Base-by-base conservation (phyloP, 2,329 filamentous ascomycete genomes). In the Venturia carpophila region DNA sequence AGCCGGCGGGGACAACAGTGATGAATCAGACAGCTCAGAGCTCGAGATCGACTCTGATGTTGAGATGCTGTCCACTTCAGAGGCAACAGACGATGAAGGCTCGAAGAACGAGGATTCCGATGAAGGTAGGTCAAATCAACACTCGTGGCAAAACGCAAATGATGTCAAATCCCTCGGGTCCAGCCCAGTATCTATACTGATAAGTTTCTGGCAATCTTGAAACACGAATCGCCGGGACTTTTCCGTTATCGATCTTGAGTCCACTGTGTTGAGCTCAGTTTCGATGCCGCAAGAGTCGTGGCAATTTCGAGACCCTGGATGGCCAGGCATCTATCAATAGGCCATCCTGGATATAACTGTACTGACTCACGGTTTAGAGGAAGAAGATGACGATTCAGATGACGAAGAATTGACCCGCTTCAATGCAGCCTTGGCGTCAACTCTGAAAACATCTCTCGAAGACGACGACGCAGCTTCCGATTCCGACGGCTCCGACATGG, bases 371-470 rank as follows among this genome's bases (percentile, higher is more conserved):
- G 10, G n/a, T 15, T 6, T 6, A 52, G 47, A 21, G n/a, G 73
- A 73, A 10, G 68, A 71, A 30, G 67, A 67, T 4, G 73, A 71
- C 52, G 72, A 70, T 30, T 78, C 75, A 68, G 75, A 81, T 58
- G 79, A 82, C 37, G 79, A 80, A 66, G 83, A 86, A 71, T 72
- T 84, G 24, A 79, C 79, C n/a, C 79, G 76, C 47, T 87, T 95
- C 70, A 87, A 96, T 70, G 85, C 87, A 49, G 87, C 91, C 65
- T 84, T 97, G 37, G 89, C 89, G 1, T 83, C 87, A 68, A 89
- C 92, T 2, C 84, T 96, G 1, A 87, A 90, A 49, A 92, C 87
- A 0, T 73, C 72, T 10, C 73, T 72, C 64, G 85, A 85, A 39
- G 83, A 83, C 11, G 81, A 80, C 15, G 88, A 89, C 67, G 77